Evolutionary conservation across 1,284 basidiomycete species (phyloP).

Genomic region (Cutaneotrichosporon sp.): DNA sequence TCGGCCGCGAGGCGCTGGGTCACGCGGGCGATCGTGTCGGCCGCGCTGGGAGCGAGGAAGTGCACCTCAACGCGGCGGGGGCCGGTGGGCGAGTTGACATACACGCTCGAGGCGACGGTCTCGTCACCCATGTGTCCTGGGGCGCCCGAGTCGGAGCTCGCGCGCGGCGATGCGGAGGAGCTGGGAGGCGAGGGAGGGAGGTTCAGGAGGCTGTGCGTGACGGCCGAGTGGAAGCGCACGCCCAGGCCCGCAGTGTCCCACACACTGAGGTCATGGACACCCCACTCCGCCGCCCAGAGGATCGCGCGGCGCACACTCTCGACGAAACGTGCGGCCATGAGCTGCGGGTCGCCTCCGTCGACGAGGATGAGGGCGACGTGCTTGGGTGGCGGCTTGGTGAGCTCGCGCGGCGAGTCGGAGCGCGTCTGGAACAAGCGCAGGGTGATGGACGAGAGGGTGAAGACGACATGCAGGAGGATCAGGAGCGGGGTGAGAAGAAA

Average conservation of each 20-base stretch:
- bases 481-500: constrained; percentile 33
- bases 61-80: constrained; percentile 20
- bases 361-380: constrained; percentile 32
- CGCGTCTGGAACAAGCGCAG: constrained; percentile 35
- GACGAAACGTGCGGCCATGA: constrained; percentile 20
- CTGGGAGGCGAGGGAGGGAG: constrained; percentile 24
- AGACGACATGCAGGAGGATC: constrained; percentile 35
- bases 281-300: constrained; percentile 37
- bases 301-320: constrained; percentile 34
- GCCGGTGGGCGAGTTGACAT: constrained; percentile 19
- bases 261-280: constrained; percentile 37
- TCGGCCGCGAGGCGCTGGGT: constrained; percentile 17
- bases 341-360: constrained; percentile 6
- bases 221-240: constrained; percentile 14
- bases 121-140: constrained; percentile 13
- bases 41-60: constrained; percentile 24
- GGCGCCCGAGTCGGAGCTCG: background rate
- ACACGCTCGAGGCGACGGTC: constrained; percentile 18
- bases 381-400: constrained; percentile 21
- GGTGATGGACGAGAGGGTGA: constrained; percentile 39
- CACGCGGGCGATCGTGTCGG: constrained; percentile 19
- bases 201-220: constrained; percentile 18
- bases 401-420: constrained; percentile 8
- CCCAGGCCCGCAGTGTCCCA: constrained; percentile 30
- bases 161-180: background rate